A percentile compares a stretch with the other conserved stretches of the same genome.
Conservation (phyloP, 208 protist species). For the Phytomonas sp. region DNA sequence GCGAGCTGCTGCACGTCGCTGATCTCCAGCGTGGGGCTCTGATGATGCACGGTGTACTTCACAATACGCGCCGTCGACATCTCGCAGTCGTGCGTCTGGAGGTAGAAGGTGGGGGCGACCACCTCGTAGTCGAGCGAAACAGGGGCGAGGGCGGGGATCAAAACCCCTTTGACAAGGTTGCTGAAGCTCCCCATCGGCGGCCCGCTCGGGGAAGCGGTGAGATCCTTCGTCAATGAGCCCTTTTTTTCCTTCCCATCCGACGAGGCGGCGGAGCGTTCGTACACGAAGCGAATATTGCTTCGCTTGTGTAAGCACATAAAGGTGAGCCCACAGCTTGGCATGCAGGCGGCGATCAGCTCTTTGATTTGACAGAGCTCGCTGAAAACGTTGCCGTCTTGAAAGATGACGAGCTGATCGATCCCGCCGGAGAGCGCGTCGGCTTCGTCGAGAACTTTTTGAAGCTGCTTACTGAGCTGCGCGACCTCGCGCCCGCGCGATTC, state of each 20-base stretch:
- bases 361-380: slow-evolving; percentile 62
- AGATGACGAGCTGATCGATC: slow-evolving; percentile 82
- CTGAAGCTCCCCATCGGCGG: slow-evolving; percentile 8
- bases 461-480: slow-evolving; percentile 45
- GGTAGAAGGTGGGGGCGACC: slow-evolving; percentile 63
- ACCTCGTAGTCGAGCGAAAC: slow-evolving; percentile 29
- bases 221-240: too few relatives aligned
- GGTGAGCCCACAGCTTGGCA: slow-evolving; percentile 66
- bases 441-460: slow-evolving; percentile 29
- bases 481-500: slow-evolving; percentile 56
- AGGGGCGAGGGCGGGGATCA: slow-evolving; percentile 63
- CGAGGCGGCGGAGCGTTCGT: slow-evolving; percentile 20
- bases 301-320: slow-evolving; percentile 89
- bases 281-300: slow-evolving; percentile 82
- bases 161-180: slow-evolving; percentile 68
- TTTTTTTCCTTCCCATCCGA: not conserved
- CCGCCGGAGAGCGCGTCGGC: slow-evolving; percentile 37
- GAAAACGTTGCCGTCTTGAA: slow-evolving; percentile 84
- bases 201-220: too few relatives aligned
- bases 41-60: slow-evolving; percentile 72
- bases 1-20: slow-evolving; percentile 73
- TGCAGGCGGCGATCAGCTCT: slow-evolving; percentile 30
- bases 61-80: slow-evolving; percentile 83
- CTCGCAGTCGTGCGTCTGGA: slow-evolving; percentile 80
- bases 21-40: slow-evolving; percentile 59